Percentiles rank a stretch among this genome's conserved stretches.
phyloP scores from a whole-genome alignment of 2,329 filamentous ascomycete species.

The Apiospora koreana region DNA sequence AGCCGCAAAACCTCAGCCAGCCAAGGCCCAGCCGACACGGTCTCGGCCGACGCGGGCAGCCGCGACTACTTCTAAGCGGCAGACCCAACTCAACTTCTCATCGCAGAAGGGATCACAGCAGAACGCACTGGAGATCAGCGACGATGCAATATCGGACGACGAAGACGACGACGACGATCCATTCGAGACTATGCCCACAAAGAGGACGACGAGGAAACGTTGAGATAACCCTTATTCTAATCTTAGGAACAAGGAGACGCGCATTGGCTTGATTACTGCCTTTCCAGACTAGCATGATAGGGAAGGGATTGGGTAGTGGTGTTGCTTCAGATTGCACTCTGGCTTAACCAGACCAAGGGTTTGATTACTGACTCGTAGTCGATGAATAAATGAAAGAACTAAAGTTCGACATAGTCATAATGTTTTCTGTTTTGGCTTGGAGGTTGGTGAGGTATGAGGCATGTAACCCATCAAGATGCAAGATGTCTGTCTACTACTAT shows the following conservation, averaged over 20 bases:
- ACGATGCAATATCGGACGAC: constrained; percentile 66
- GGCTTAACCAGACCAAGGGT: not conserved
- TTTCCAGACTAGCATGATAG: not conserved
- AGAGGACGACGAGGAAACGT: constrained; percentile 25
- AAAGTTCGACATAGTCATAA: not conserved
- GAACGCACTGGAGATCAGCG: constrained; percentile 60
- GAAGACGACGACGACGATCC: constrained; percentile 60
- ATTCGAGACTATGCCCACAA: constrained; percentile 55
- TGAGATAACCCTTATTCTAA: not conserved
- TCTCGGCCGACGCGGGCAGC: constrained; percentile 14
- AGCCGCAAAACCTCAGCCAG: constrained; percentile 29
- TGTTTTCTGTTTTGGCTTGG: no score
- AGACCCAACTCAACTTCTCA: constrained; percentile 54
- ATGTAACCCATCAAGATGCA: no score
- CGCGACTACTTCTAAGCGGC: constrained; percentile 35
- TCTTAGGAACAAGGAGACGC: not conserved
- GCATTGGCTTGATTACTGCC: not conserved
- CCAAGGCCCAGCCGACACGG: constrained; percentile 35
- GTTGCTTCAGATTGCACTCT: not conserved
- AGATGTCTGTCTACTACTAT: no score
- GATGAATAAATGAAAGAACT: not conserved
- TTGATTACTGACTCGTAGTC: no score
- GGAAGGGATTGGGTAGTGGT: not conserved
- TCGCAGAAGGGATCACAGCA: constrained; percentile 47
- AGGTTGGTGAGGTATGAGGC: no score